Evolutionary conservation across 2,329 filamentous ascomycete species (phyloP).

Genomic region (Colletotrichum liaoningense): DNA sequence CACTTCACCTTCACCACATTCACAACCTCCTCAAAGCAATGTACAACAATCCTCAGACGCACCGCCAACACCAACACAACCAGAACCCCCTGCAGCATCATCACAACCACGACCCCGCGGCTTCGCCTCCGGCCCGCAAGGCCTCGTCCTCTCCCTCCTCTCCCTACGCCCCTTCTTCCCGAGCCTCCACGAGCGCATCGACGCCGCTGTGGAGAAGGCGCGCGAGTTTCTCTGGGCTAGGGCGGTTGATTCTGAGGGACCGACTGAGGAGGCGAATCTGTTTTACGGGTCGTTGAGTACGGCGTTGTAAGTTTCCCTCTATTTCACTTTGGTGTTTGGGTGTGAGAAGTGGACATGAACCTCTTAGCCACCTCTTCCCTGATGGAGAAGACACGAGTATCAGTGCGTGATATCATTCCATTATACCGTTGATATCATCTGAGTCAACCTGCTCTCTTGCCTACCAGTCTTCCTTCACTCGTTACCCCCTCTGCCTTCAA

Average conservation of each 20-base stretch:
- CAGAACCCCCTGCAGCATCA: slow-evolving; percentile 42
- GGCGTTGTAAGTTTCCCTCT: slow-evolving; percentile 60
- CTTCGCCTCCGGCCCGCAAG: slow-evolving; percentile 76
- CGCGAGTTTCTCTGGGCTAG: slow-evolving; percentile 65
- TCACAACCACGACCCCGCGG: slow-evolving; percentile 57
- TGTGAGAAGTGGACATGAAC: not conserved
- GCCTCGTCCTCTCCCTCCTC: slow-evolving; percentile 68
- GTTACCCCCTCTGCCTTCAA: no score
- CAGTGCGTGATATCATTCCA: no score
- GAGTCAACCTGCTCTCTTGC: no score
- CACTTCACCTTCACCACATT: slow-evolving; percentile 50
- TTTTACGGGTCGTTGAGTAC: slow-evolving; percentile 76
- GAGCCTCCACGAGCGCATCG: slow-evolving; percentile 62
- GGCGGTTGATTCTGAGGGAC: slow-evolving; percentile 52
- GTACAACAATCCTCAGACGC: slow-evolving; percentile 17
- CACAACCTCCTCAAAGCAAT: slow-evolving; percentile 44
- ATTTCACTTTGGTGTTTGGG: not conserved
- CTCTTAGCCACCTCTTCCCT: not conserved
- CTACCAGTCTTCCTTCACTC: no score
- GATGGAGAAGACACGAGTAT: not conserved
- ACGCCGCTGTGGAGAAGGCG: slow-evolving; percentile 61
- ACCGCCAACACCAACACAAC: not conserved
- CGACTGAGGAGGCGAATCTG: slow-evolving; percentile 73
- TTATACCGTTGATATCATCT: no score
- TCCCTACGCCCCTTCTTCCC: slow-evolving; percentile 68